Percentiles rank a stretch among this genome's conserved stretches.
Conservation (phyloP, 129 eudicot species). For the Chrysanthemum makinoi region DNA sequence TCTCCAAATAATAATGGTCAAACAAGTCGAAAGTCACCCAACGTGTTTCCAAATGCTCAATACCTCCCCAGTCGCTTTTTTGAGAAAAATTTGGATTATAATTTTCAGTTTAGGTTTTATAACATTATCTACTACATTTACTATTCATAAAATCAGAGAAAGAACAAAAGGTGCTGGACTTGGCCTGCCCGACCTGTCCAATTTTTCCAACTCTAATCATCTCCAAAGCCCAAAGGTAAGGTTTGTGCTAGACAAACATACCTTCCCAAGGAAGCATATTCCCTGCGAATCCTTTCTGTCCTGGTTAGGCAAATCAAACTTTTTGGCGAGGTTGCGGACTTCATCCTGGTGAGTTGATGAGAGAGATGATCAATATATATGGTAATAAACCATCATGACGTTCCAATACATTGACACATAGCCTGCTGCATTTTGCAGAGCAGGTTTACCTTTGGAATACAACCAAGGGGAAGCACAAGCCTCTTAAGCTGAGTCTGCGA, state of each 20-base stretch:
- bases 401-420: neutral
- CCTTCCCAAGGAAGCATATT: constrained; percentile 99
- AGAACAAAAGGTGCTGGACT: too few relatives aligned
- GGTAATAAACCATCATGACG: constrained; percentile 5
- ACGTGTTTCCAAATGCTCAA: too few relatives aligned
- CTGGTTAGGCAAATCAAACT: constrained; percentile 77
- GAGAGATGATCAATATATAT: constrained; percentile 8
- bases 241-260: constrained; percentile 29
- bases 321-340: constrained; percentile 72
- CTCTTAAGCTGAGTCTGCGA: constrained; percentile 82
- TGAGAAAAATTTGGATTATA: too few relatives aligned
- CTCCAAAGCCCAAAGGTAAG: neutral
- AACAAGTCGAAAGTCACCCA: too few relatives aligned
- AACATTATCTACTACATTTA: too few relatives aligned
- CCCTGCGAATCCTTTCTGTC: constrained; percentile 98
- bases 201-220: neutral
- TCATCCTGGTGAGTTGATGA: constrained; percentile 54
- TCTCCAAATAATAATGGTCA: too few relatives aligned
- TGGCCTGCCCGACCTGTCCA: too few relatives aligned
- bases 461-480: constrained; percentile 89
- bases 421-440: neutral
- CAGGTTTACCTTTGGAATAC: constrained; percentile 68
- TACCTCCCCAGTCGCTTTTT: too few relatives aligned
- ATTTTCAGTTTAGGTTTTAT: too few relatives aligned
- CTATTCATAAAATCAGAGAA: too few relatives aligned